Conservation (phyloP, 2,329 filamentous ascomycete species). For the Zymoseptoria ardabiliae region DNA sequence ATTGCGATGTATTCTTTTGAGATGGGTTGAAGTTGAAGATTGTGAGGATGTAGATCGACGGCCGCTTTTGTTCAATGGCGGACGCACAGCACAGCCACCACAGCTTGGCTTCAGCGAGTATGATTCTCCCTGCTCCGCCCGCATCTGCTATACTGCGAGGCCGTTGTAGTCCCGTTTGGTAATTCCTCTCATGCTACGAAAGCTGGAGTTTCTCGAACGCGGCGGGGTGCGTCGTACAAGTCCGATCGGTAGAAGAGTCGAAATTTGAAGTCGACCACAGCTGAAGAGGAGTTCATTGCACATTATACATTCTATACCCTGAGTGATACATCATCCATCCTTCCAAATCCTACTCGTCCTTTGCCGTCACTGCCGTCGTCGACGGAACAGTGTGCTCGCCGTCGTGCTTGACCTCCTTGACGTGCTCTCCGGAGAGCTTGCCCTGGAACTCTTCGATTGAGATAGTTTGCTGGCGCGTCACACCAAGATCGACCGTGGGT, state of each 20-base stretch:
- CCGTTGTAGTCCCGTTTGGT: too few species aligned
- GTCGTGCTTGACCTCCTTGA: not conserved
- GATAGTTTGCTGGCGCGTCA: slow-evolving; percentile 16
- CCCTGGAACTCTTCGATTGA: slow-evolving; percentile 22
- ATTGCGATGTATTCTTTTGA: too few species aligned
- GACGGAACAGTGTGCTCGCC: not conserved
- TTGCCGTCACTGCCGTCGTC: not conserved
- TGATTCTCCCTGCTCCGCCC: not conserved
- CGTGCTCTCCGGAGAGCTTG: not conserved
- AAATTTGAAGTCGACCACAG: not conserved
- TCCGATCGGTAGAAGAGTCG: too few species aligned
- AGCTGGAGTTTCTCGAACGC: too few species aligned
- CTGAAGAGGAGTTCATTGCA: not conserved
- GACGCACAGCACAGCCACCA: not conserved
- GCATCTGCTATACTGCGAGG: not conserved
- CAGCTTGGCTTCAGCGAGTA: not conserved
- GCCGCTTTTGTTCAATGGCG: not conserved
- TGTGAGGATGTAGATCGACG: too few species aligned
- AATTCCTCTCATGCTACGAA: too few species aligned
- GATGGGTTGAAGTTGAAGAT: too few species aligned
- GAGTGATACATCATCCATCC: not conserved
- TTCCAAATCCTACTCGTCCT: not conserved
- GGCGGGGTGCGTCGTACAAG: too few species aligned
- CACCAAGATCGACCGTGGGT: slow-evolving; percentile 17
- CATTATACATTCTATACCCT: not conserved